Conservation (phyloP, 1,284 basidiomycete genomes). For the Fomitopsis palustris region DNA sequence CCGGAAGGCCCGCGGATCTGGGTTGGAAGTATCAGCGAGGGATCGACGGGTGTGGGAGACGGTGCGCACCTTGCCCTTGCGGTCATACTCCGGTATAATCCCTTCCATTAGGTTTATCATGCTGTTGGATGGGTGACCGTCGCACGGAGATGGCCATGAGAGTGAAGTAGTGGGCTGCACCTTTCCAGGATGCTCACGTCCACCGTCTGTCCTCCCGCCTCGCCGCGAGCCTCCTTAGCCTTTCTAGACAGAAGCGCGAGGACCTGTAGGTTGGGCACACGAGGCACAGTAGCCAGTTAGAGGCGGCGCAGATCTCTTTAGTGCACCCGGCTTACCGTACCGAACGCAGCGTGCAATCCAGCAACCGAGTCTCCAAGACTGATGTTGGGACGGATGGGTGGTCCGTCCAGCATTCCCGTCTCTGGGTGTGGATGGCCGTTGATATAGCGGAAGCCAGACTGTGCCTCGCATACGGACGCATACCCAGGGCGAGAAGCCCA, state of each 20-base stretch:
- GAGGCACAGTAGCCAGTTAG: background rate
- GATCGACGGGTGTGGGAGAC: background rate
- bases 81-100: constrained; percentile 71
- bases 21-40: background rate
- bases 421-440: constrained; percentile 58
- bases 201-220: constrained; percentile 51
- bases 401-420: constrained; percentile 50
- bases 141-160: background rate
- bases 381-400: constrained; percentile 67
- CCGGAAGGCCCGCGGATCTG: constrained; percentile 68
- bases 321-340: constrained; percentile 44
- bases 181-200: constrained; percentile 75
- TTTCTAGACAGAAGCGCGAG: constrained; percentile 66
- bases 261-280: constrained; percentile 37
- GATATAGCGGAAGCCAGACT: constrained; percentile 69
- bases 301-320: background rate
- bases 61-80: constrained; percentile 52
- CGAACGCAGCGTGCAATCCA: constrained; percentile 69
- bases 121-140: constrained; percentile 29
- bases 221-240: constrained; percentile 33
- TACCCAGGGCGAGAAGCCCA: constrained; percentile 68
- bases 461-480: constrained; percentile 71
- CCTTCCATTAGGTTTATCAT: constrained; percentile 77
- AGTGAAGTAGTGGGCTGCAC: constrained; percentile 27
- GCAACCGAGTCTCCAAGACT: constrained; percentile 69